A percentile compares a stretch with the other conserved stretches of the same genome.
phyloP scores from a whole-genome alignment of 2,329 filamentous ascomycete species.

The Penicillium sp. region DNA sequence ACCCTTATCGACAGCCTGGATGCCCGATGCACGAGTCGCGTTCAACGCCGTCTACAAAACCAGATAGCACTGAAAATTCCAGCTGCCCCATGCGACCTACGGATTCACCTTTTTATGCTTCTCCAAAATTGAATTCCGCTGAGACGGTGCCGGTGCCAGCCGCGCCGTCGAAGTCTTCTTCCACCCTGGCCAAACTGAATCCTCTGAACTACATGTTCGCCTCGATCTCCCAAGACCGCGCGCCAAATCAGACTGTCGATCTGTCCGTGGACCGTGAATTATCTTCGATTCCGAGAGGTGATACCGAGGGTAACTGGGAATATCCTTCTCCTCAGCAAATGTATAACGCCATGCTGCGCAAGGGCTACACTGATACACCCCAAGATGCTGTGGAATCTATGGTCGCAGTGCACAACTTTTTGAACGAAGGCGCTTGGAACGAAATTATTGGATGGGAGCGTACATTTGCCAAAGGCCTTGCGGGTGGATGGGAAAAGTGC shows the following conservation, averaged over 20 bases:
- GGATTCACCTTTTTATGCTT: slow-evolving; percentile 48
- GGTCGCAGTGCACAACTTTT: slow-evolving; percentile 96
- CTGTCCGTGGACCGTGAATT: slow-evolving; percentile 78
- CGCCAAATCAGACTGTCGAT: slow-evolving; percentile 66
- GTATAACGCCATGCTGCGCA: slow-evolving; percentile 96
- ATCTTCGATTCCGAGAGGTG: slow-evolving; percentile 87
- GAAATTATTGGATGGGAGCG: slow-evolving; percentile 95
- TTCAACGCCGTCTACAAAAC: slow-evolving; percentile 29
- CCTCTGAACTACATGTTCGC: slow-evolving; percentile 95
- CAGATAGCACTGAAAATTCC: slow-evolving; percentile 28
- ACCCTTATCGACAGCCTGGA: slow-evolving; percentile 52
- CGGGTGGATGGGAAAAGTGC: slow-evolving; percentile 70
- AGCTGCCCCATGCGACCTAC: slow-evolving; percentile 51
- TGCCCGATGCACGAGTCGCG: slow-evolving; percentile 66
- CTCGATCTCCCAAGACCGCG: slow-evolving; percentile 74
- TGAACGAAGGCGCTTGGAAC: slow-evolving; percentile 95
- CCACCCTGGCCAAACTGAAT: slow-evolving; percentile 65
- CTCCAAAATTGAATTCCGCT: slow-evolving; percentile 32
- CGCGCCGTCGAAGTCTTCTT: slow-evolving; percentile 43
- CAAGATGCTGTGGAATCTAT: slow-evolving; percentile 91
- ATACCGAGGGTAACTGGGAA: slow-evolving; percentile 77
- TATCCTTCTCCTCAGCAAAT: slow-evolving; percentile 98
- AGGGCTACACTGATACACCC: slow-evolving; percentile 93
- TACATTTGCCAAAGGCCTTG: slow-evolving; percentile 72
- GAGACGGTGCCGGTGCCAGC: slow-evolving; percentile 33